Evolutionary conservation across 1,139 yeast genomes (phyloP), one percentile per base, ranked within the genome.

Genomic region (Scheffersomyces titani): DNA sequence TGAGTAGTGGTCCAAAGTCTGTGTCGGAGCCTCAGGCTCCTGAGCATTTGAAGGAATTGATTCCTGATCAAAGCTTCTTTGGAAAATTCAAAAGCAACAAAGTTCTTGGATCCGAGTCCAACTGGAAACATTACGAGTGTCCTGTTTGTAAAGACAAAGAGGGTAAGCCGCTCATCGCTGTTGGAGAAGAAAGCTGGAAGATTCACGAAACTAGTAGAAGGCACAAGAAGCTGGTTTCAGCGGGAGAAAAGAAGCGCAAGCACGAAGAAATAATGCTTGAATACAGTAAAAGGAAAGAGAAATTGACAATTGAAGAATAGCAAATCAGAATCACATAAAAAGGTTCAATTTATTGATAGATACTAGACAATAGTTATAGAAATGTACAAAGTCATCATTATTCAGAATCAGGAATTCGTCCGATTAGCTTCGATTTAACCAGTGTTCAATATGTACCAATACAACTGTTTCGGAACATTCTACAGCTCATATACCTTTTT

Each of bases 111-210:
- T 70, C 81, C 5, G 77, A 67, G 24, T 77, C 62, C 5, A 74
- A 87, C 61, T 90, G 97, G 96, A 80, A 83, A 56, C 96, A 92
- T 60, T 84, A 75, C 62, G 73, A 72, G 13, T 94, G 99, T 69
- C 83, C 83, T 0, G 71, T 80, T 0, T 94, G 99, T 68, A 74
- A 72, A n/a, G 87, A 84, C 62, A 74, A 77, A 47, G 75, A 80
- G 3, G 88, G 87, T 2, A 74, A 82, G 6, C 81, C 84, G 0
- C 71, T 89, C 21, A 81, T 90, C 0, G 82, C 90, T 0, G 87
- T 94, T 7, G 98, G 98, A 0, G 86, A 86, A 53, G 83, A 81
- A 3, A 88, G 83, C 53, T 92, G 92, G 89, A 71, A 81, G 4
- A 77, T 81, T 3, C 99, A 94, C 70, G 57, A 86, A 51, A 74